These are phyloP conservation scores for Prunus persica DNA, from an alignment of 306 rosid species.

Conservation along the genomic window Prunus_persica_NCBIv2 NC_034010.1:29590501-29591000, in stretches of 20 bases:
- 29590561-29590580: no score
- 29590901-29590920: constrained; percentile 10
- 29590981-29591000: constrained; percentile 92
- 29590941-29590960: constrained; percentile 43
- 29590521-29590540: no score
- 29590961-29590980: constrained; percentile 99
- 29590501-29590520: neutral
- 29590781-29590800: constrained; percentile 73
- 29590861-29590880: neutral
- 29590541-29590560: no score
- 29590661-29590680: constrained; percentile 70
- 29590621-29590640: neutral
- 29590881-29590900: neutral
- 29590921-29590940: constrained; percentile 23
- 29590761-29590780: constrained; percentile 69
- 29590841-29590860: neutral
- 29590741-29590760: constrained; percentile 67
- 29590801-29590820: constrained; percentile 46
- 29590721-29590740: constrained; percentile 55
- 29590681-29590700: constrained; percentile 66
- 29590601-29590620: neutral
- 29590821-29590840: neutral
- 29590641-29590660: neutral
- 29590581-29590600: no score
- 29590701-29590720: constrained; percentile 60